phyloP scores from a whole-genome alignment of 805 yeast species.

The Zygosaccharomyces siamensis region DNA sequence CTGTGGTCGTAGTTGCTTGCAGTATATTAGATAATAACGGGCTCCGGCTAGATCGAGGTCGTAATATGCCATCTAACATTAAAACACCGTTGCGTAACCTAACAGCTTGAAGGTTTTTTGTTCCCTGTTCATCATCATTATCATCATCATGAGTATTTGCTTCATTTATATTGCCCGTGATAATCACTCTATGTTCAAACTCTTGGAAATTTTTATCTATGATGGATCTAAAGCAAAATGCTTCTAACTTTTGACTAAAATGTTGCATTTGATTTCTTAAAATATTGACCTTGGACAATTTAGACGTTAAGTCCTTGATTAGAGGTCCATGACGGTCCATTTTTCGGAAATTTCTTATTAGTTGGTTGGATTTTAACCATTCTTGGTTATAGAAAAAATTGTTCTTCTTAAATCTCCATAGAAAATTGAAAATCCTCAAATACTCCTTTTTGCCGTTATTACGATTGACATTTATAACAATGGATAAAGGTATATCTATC shows the following conservation, averaged over 20 bases:
- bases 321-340: slow-evolving; percentile 23
- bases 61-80: slow-evolving; percentile 28
- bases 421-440: slow-evolving; percentile 73
- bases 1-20: neutral
- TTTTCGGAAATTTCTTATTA: slow-evolving; percentile 31
- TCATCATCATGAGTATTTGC: slow-evolving; percentile 11
- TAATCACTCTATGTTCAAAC: slow-evolving; percentile 32
- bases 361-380: slow-evolving; percentile 41
- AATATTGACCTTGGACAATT: slow-evolving; percentile 29
- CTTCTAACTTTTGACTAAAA: slow-evolving; percentile 33
- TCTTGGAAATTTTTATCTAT: slow-evolving; percentile 30
- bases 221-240: slow-evolving; percentile 31
- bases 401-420: slow-evolving; percentile 73
- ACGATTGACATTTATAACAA: slow-evolving; percentile 48
- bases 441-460: slow-evolving; percentile 52
- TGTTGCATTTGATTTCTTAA: slow-evolving; percentile 35
- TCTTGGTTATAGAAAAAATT: slow-evolving; percentile 45
- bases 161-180: slow-evolving; percentile 30
- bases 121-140: slow-evolving; percentile 24
- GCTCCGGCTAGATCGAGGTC: slow-evolving; percentile 28
- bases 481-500: slow-evolving; percentile 47
- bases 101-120: slow-evolving; percentile 30
- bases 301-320: slow-evolving; percentile 27
- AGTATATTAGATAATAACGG: slow-evolving; percentile 12
- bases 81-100: slow-evolving; percentile 26